Base-by-base conservation (phyloP, 148 eudicot species). In the Polygonum aviculare region DNA sequence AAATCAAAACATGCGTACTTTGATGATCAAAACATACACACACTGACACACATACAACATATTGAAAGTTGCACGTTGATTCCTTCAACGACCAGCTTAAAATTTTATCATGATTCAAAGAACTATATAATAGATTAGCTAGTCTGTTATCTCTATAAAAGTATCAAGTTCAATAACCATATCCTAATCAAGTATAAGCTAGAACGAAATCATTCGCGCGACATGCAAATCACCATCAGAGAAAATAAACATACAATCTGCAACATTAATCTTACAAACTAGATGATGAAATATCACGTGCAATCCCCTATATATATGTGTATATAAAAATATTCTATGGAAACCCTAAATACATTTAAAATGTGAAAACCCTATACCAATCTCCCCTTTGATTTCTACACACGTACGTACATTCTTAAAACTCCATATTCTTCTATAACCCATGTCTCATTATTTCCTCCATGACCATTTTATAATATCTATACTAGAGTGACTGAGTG, bases 281-380 rank as follows among this genome's bases (percentile, higher is more conserved):
- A 57, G 31, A 57, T 12, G 19, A 44, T 51, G 19, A 4, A 21
- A 21, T 21, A 19, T 19, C 63, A 60, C 31, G 26, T 26, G 12
- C 69, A 60, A 26, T 15, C 69, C 69, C 38, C 69, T 60, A 60
- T 11, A 22, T 60, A 57, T 54, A 16, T 57, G 21, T 19, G 12
- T 8, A 31, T 62, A 62, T 62, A 11, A 31, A 12, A 26, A 7
- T 44, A 44, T 44, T 36, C 14, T 62, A 62, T 62, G 40, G 15
- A 19, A 67, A 67, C 2, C 72, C 72, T 67, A 67, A 5, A 67
- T 67, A 67, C n/a, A 67, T 35, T 36, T 38, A 6, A 15, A 59
- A 65, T 36, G 72, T 67, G 36, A 36, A 67, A 67, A 67, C 72
- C 72, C 72, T 38, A 67, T 67, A 67, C 72, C 72, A 67, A 67